Base-by-base conservation (phyloP, 176 grass and related monocot genomes). In the Carex littledalei region DNA sequence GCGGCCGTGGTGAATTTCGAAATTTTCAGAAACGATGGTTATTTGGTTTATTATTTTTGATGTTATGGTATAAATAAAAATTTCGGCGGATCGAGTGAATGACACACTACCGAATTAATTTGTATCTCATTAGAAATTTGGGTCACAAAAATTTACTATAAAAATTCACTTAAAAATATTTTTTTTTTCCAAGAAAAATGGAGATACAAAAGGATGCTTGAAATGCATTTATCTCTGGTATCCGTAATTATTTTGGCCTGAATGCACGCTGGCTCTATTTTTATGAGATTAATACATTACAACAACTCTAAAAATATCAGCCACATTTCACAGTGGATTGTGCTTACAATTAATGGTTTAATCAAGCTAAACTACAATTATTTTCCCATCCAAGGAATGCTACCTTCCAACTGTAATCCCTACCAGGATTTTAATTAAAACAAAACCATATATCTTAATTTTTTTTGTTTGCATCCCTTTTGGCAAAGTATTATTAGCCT, bases 371-470 rank as follows among this genome's bases (percentile, higher is more conserved):
- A 81, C 32, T 43, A 67, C 81, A 67, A 67, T 83, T 50, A 67
- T 47, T 15, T n/a, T 52, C 63, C 79, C 79, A 56, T 63, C 62
- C n/a, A 45, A 67, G 61, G 81, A 83, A 83, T 52, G 60, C 7
- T 67, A 67, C 81, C n/a, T 49, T 83, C 57, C 81, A 83, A 83
- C 81, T 63, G 39, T 43, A 65, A 43, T n/a, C 8, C 55, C 67
- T 13, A 70, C 2, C 16, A 14, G 4, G 9, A 63, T 31, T 83
- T 67, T 5, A 54, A 83, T 53, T 31, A 68, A 81, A 63, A 49
- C 1, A 3, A 14, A 67, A 3, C 15, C 39, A 67, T 63, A 15
- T 11, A 81, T 63, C 43, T 6, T 41, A 59, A 63, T 34, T n/a
- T 22, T 22, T n/a, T 81, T 60, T 81, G 55, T 81, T 60, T 37